Evolutionary conservation across 1,139 yeast genomes (phyloP), one percentile per base, ranked within the genome.

Genomic region (Pichia sp.): DNA sequence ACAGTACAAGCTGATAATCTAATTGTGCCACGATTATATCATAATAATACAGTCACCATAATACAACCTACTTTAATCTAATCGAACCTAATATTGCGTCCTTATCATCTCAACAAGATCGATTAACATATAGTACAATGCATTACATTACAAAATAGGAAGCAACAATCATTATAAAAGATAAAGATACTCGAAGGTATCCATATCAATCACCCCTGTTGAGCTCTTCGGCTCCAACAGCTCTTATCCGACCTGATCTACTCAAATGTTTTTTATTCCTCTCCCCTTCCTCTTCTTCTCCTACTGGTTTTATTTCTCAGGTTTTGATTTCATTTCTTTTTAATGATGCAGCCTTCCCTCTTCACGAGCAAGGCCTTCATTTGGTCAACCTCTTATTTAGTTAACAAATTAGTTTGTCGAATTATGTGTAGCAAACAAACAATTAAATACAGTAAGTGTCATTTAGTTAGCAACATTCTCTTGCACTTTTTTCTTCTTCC

Each of bases 341-440:
- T 15, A 36, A 36, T n/a, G 13, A n/a, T 36, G 41, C 8, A 36
- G 41, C 16, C n/a, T 8, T n/a, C n/a, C n/a, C 16, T 36, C 16
- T 15, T 36, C 41, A n/a, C 41, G 16, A n/a, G n/a, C 23, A 19
- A 19, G 11, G 26, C 42, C 15, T 41, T 38, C 36, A 6, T 30
- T n/a, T 15, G 38, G 23, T n/a, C 38, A 60, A 15, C 59, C 54
- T 53, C 60, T 57, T 61, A 63, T 50, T 51, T 66, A 51, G 23
- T 31, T 46, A 34, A 46, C 15, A 36, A 36, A 36, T 46, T 38
- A 46, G 38, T 36, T 36, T 13, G 13, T 36, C 41, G 16, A 36
- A 36, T 11, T 19, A 11, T 36, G 4, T 47, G 42, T 47, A 47
- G 30, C 30, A 36, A n/a, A 44, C 47, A 44, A 5, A 45, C 34